Evolutionary conservation across 208 protist genomes (phyloP).

Genomic region (Leishmania mexicana): DNA sequence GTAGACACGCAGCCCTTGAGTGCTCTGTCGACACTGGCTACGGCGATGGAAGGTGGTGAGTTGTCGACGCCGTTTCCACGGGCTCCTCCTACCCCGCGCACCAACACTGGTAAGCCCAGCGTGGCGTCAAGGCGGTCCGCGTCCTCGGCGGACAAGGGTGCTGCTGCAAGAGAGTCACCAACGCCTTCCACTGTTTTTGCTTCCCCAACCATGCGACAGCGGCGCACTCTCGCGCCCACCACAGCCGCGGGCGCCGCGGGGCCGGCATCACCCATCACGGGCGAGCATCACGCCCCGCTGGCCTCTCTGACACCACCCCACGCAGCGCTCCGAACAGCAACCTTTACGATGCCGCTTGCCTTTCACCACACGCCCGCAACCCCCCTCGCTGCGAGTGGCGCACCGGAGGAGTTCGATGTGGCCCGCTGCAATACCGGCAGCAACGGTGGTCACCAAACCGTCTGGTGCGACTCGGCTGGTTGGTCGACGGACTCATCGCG

Average conservation of each 20-base stretch:
- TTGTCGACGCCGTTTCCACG: neutral
- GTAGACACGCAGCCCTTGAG: neutral
- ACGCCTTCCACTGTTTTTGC: neutral
- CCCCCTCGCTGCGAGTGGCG: neutral
- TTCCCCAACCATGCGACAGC: constrained; percentile 14
- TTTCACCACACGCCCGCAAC: neutral
- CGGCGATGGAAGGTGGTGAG: neutral
- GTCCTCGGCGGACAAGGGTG: neutral
- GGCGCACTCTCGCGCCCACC: neutral
- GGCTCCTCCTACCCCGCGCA: neutral
- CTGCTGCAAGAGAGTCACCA: neutral
- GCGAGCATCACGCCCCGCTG: neutral
- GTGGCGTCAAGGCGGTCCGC: neutral
- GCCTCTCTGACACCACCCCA: neutral
- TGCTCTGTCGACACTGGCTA: too few relatives aligned
- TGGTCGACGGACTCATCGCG: constrained; percentile 21
- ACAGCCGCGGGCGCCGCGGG: neutral
- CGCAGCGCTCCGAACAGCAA: neutral
- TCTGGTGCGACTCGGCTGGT: constrained; percentile 10
- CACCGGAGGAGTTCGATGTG: neutral
- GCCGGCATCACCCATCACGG: neutral
- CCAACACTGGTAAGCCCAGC: neutral
- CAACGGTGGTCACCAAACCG: neutral
- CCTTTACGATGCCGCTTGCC: constrained; percentile 1
- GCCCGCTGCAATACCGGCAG: neutral